Percentiles rank a stretch among this genome's conserved stretches.
These are phyloP conservation scores for Volvox africanus DNA, from an alignment of 139 green algal species.

Conservation along the genomic window DNA sequence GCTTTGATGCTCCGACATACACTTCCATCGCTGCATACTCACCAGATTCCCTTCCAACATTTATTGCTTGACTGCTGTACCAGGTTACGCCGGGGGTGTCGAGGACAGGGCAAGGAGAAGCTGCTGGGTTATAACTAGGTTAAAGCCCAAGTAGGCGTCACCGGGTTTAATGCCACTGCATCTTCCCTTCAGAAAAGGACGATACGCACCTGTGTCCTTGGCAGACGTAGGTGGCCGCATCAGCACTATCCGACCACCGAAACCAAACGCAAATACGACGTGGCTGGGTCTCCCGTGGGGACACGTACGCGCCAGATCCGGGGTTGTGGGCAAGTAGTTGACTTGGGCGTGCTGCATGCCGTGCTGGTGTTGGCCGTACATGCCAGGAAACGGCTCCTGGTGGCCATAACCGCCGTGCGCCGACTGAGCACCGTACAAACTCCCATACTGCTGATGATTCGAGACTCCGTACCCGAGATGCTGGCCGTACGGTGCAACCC, in stretches of 20 bases:
- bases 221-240: not conserved
- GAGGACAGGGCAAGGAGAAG: no score
- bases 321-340: conserved; percentile 43
- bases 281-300: conserved; percentile 28
- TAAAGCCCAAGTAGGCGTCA: no score
- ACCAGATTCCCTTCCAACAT: no score
- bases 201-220: not conserved
- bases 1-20: no score
- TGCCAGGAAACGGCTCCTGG: not conserved
- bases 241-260: conserved; percentile 16
- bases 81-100: no score
- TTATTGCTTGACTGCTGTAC: no score
- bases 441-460: not conserved
- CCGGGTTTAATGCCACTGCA: not conserved
- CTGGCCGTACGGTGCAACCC: not conserved
- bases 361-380: not conserved
- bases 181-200: no score
- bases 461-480: not conserved
- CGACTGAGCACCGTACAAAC: not conserved
- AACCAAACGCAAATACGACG: conserved; percentile 25
- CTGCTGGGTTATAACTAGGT: no score
- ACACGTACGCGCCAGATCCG: conserved; percentile 41
- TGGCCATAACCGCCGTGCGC: not conserved
- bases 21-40: no score
- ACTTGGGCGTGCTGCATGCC: conserved; percentile 16